phyloP scores from a whole-genome alignment of 495 filamentous ascomycete species.

The Penicillium mononematosum region DNA sequence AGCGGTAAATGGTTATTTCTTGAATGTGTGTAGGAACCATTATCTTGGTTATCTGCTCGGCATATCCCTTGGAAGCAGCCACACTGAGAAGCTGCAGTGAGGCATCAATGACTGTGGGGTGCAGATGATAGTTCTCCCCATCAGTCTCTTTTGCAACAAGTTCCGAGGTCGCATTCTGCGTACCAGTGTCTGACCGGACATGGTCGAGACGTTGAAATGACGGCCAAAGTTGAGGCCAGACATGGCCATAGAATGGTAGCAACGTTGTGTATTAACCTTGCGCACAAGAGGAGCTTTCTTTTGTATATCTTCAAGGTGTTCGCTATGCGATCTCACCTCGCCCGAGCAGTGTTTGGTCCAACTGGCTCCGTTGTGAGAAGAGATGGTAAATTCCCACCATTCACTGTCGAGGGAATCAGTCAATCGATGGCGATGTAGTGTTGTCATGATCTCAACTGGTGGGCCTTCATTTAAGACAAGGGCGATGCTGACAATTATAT shows the following conservation, averaged over 20 bases:
- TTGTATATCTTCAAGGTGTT: neutral
- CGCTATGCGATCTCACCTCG: constrained; percentile 14
- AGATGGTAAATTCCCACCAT: constrained; percentile 50
- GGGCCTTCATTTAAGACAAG: constrained; percentile 27
- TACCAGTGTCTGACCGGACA: constrained; percentile 2
- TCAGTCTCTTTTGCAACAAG: constrained; percentile 11
- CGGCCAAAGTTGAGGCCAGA: constrained; percentile 5
- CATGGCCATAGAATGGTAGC: constrained; percentile 1
- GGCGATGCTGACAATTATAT: constrained; percentile 28
- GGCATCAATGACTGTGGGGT: constrained; percentile 23
- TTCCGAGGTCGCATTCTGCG: constrained; percentile 8
- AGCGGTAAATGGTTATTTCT: constrained; percentile 23
- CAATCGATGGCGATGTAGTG: constrained; percentile 31
- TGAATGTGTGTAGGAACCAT: constrained; percentile 32
- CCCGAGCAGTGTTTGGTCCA: constrained; percentile 48
- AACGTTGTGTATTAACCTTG: neutral
- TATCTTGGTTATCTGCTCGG: constrained; percentile 3
- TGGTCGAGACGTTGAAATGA: constrained; percentile 2
- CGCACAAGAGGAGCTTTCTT: neutral
- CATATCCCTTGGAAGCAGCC: constrained; percentile 15
- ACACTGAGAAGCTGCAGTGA: constrained; percentile 18
- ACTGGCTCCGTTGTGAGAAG: constrained; percentile 34
- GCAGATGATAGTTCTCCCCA: constrained; percentile 18
- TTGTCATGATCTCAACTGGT: constrained; percentile 36
- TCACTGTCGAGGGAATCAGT: constrained; percentile 36